Evolutionary conservation across 352 stramenopile species (phyloP), one percentile per base, ranked within the genome.

Genomic region (Pythium oligandrum): DNA sequence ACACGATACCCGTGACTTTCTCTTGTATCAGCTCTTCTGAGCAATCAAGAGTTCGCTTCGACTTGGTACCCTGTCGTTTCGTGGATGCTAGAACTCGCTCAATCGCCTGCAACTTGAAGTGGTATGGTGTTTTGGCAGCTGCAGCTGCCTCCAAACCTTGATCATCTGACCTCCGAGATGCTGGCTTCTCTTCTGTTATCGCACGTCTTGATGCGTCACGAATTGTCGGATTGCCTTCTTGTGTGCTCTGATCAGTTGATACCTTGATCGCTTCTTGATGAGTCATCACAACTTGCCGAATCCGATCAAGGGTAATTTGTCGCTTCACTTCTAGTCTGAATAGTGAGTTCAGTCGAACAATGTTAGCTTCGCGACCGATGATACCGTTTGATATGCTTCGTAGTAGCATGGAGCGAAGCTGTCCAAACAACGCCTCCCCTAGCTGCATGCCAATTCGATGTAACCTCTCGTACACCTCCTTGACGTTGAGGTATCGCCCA

Each of bases 291-390:
- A 56, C 55, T 11, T 81, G 64, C 3, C 78, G 53, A 7, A 88
- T 57, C 6, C 59, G 53, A 10, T 74, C 68, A n/a, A 75, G 63
- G 3, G 75, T 88, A 6, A 88, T 63, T 30, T 88, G 73, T 0
- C 75, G 61, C 2, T 75, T 64, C 38, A 88, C 51, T 40, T 88
- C 75, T 12, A 85, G 42, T 31, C 82, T 85, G 55, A 82, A 88
- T 50, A 86, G 48, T 2, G 78, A 86, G 6, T 70, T 61, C 4
- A 88, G 66, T 0, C 78, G 73, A 31, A 86, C 61, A 3, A 59
- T 40, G 40, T 86, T 81, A 2, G 75, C 64, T 8, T 74, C 58
- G 30, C 64, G 61, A 6, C 66, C 65, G 10, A 88, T 62, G 11
- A 81, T 63, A 3, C 74, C 72, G 32, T 64, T 63, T 5, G 49